Evolutionary conservation across 179 eudicot genomes (phyloP), one percentile per base, ranked within the genome.

Genomic region (Carnegiea gigantea): DNA sequence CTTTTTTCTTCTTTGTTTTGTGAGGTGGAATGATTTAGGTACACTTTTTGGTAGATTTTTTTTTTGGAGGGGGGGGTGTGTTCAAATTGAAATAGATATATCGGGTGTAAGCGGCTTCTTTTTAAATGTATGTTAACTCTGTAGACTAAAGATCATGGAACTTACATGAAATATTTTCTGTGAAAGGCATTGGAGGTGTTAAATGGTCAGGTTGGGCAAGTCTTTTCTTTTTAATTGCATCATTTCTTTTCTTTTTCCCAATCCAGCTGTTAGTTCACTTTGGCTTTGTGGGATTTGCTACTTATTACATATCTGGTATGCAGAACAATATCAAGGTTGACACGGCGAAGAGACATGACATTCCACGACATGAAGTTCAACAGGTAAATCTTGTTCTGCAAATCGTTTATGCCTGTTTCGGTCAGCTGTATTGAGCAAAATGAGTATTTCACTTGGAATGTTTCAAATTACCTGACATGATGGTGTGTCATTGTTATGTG

Each of bases 301-400:
- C 33, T 60, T 80, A 23, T 26, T 62, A 26, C 53, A 23, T 15
- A 15, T 2, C 77, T 78, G 26, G 62, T 79, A 64, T 85, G 86
- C 93, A 93, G 98, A 92, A 93, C 77, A 89, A 83, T 82, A 90
- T 95, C 67, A 76, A 86, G 65, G 76, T 92, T 84, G 92, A 91
- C 71, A 87, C 86, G 81, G 88, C 84, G 74, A 84, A 85, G 76
- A 88, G 97, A 79, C 98, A 95, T 85, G 94, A 91, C 78, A 81
- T 95, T 78, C 97, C 95, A 26, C 90, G 98, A 74, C 95, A 92
- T 82, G 84, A 75, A 83, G 82, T 93, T 59, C 81, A 83, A 74
- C 87, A 87, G 96, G 98, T 91, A 85, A 38, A 30, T 43, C 70
- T 51, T 1, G 38, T 70, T 80, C 3, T 30, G 40, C 38, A 64